phyloP scores from a whole-genome alignment of 768 basidiomycete genomes.

The Macrolepiota dolichaula region DNA sequence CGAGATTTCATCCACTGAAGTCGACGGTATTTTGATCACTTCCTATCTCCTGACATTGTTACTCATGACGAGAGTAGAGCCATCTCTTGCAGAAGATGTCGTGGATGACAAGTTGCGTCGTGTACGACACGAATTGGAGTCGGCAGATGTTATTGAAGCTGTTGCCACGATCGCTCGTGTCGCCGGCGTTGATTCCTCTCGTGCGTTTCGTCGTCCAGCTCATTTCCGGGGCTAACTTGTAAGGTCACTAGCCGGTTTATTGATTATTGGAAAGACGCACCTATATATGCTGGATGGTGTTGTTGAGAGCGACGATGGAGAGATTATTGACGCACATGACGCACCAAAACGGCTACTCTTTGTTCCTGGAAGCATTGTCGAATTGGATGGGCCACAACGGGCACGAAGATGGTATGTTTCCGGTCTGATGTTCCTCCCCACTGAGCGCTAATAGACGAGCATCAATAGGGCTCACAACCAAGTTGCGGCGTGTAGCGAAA shows the following conservation, averaged over 20 bases:
- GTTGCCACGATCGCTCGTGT: slow-evolving; percentile 85
- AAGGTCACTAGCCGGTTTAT: slow-evolving; percentile 63
- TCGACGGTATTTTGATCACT: slow-evolving; percentile 44
- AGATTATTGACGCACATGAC: slow-evolving; percentile 84
- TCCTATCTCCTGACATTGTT: background rate
- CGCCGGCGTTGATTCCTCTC: slow-evolving; percentile 88
- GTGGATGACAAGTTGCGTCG: slow-evolving; percentile 86
- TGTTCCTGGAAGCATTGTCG: slow-evolving; percentile 81
- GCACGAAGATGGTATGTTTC: slow-evolving; percentile 74
- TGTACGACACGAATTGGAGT: slow-evolving; percentile 82
- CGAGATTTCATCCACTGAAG: slow-evolving; percentile 60
- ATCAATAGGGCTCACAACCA: slow-evolving; percentile 69
- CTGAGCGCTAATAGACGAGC: background rate
- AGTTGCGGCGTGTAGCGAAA: slow-evolving; percentile 73
- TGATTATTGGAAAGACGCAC: slow-evolving; percentile 83
- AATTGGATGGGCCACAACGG: slow-evolving; percentile 73
- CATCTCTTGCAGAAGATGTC: slow-evolving; percentile 70
- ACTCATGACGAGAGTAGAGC: slow-evolving; percentile 30
- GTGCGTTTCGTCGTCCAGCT: slow-evolving; percentile 41
- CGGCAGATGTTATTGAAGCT: slow-evolving; percentile 87
- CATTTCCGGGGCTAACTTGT: background rate
- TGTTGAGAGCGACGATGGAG: slow-evolving; percentile 82
- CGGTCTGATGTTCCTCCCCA: background rate
- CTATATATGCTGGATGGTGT: slow-evolving; percentile 90
- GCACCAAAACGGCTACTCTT: slow-evolving; percentile 80